Evolutionary conservation across 352 stramenopile genomes (phyloP).

Genomic region (Labyrinthula sp.): DNA sequence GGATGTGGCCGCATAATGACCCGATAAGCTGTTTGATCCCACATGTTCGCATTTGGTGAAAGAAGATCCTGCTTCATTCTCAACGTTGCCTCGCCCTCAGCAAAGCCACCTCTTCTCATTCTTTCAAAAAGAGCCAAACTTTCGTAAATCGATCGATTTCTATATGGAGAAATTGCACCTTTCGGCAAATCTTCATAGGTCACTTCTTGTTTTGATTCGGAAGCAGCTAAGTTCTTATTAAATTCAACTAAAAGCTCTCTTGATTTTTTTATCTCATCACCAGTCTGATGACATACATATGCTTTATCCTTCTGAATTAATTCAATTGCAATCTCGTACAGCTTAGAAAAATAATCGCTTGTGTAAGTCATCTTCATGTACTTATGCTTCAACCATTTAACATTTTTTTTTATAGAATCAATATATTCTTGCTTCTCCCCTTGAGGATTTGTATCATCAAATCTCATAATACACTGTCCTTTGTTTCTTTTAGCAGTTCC

Average conservation of each 20-base stretch:
- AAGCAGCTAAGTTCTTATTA: no score
- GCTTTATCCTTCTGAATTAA: conserved; percentile 79
- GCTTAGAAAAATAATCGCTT: conserved; percentile 86
- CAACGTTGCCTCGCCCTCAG: conserved; percentile 44
- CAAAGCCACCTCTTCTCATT: conserved; percentile 77
- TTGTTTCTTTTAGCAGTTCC: conserved; percentile 52
- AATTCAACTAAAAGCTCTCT: conserved; percentile 4
- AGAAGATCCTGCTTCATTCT: conserved; percentile 95
- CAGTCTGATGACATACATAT: conserved; percentile 78
- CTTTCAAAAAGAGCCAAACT: conserved; percentile 85
- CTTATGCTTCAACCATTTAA: conserved; percentile 41
- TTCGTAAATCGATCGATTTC: conserved; percentile 69
- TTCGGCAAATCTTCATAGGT: conserved; percentile 39
- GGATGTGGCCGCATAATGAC: conserved; percentile 93
- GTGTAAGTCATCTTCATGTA: conserved; percentile 60
- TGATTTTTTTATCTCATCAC: conserved; percentile 48
- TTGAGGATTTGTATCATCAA: conserved; percentile 98
- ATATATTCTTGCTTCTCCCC: conserved; percentile 94
- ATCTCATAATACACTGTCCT: conserved; percentile 45
- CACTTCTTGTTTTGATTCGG: no score
- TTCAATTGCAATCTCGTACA: conserved; percentile 85
- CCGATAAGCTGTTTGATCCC: conserved; percentile 86
- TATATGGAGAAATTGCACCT: conserved; percentile 45
- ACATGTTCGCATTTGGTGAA: conserved; percentile 95
- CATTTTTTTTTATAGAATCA: conserved; percentile 69